phyloP scores from a whole-genome alignment of 73 alveolate genomes.

The Paramecium tetraurelia region DNA sequence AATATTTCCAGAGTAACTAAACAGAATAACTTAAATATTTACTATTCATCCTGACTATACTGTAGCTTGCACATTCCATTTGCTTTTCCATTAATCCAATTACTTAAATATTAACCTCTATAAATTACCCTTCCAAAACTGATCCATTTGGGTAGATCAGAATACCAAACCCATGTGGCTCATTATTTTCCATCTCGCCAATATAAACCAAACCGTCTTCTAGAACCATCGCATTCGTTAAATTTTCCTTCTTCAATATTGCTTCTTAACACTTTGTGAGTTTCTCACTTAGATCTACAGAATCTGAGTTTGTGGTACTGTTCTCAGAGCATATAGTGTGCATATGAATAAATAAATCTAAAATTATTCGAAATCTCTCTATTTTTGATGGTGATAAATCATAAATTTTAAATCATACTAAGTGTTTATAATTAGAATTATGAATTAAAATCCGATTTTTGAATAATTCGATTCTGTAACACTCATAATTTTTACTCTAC shows the following conservation, averaged over 20 bases:
- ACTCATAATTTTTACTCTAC: no score
- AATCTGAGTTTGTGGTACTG: background rate
- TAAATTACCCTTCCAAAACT: background rate
- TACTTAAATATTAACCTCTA: background rate
- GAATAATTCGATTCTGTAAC: no score
- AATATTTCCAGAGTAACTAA: background rate
- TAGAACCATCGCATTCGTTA: background rate
- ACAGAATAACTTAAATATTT: background rate
- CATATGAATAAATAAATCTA: background rate
- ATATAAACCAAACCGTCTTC: constrained; percentile 25
- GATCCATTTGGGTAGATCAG: background rate
- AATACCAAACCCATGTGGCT: background rate
- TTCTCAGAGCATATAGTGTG: background rate
- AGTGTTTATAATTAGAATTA: background rate
- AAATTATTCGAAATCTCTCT: background rate
- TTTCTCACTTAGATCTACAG: background rate
- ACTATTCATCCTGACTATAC: background rate
- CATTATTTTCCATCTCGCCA: background rate
- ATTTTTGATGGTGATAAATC: background rate
- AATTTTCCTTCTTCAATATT: background rate
- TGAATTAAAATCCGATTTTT: background rate
- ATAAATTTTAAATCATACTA: background rate
- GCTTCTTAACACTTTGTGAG: background rate
- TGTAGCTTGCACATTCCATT: background rate
- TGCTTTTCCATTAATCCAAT: background rate